These are phyloP conservation scores for Nakazawaea wyomingensis DNA, from an alignment of 805 yeast species.

Conservation along the genomic window DNA sequence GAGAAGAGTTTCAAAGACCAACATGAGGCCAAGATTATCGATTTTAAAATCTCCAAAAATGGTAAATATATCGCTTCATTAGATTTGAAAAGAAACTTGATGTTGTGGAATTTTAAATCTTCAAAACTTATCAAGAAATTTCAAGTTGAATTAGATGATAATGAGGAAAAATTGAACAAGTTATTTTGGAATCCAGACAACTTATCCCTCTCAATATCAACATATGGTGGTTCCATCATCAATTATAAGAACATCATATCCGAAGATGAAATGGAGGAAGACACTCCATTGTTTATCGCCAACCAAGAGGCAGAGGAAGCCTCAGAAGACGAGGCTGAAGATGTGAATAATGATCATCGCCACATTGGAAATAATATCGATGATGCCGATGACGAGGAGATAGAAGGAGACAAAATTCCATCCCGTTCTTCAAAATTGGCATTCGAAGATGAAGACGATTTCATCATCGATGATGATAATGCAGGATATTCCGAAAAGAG, in stretches of 20 bases:
- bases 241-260: conserved; percentile 16
- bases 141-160: conserved; percentile 28
- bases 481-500: conserved; percentile 33
- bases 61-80: conserved; percentile 58
- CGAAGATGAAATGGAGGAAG: conserved; percentile 2
- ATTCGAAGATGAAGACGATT: conserved; percentile 43
- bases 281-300: conserved; percentile 10
- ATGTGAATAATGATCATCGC: neutral
- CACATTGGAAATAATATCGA: neutral
- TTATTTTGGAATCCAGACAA: conserved; percentile 13
- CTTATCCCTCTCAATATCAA: conserved; percentile 33
- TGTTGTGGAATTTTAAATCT: conserved; percentile 49
- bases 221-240: conserved; percentile 35
- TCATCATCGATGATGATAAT: conserved; percentile 62
- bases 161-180: conserved; percentile 14
- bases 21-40: conserved; percentile 33
- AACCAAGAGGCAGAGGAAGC: conserved; percentile 16
- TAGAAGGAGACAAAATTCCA: conserved; percentile 14
- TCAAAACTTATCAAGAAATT: conserved; percentile 29
- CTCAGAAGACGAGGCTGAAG: conserved; percentile 15
- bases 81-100: conserved; percentile 43
- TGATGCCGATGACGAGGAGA: conserved; percentile 13
- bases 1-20: conserved; percentile 14
- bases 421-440: neutral
- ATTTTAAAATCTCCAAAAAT: conserved; percentile 56